Evolutionary conservation across 2,329 filamentous ascomycete genomes (phyloP).

Genomic region (Knufia petricola): DNA sequence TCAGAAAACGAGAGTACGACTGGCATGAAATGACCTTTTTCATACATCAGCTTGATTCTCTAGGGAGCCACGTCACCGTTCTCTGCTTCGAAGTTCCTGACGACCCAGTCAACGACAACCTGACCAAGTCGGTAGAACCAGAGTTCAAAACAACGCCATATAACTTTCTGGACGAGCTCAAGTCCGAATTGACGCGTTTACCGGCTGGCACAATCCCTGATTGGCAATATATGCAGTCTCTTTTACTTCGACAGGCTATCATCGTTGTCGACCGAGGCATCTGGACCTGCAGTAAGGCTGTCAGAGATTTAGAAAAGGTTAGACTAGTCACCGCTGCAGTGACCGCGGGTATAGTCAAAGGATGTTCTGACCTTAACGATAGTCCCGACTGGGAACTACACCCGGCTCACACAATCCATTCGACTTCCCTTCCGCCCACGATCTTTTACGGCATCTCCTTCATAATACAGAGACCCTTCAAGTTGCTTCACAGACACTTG

Average conservation of each 20-base stretch:
- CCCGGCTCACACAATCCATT: not conserved
- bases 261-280: not conserved
- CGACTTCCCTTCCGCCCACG: constrained; percentile 4
- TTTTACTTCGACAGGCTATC: not conserved
- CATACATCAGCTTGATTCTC: not conserved
- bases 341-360: too few species aligned
- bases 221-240: constrained; percentile 5
- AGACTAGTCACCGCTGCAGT: too few species aligned
- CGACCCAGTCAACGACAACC: not conserved
- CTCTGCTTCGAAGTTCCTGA: constrained; percentile 6
- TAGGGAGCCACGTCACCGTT: not conserved
- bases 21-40: constrained; percentile 6
- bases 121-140: not conserved
- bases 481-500: not conserved
- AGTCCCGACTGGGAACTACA: not conserved
- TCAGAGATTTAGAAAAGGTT: constrained; percentile 1
- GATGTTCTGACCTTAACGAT: not conserved
- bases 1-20: not conserved
- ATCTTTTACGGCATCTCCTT: not conserved
- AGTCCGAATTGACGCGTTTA: not conserved
- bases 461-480: not conserved
- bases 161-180: not conserved
- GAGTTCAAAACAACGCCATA: not conserved
- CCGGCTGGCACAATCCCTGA: not conserved
- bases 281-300: constrained; percentile 2